phyloP scores from a whole-genome alignment of 257 asterid genomes.

The Jasminum sambac region DNA sequence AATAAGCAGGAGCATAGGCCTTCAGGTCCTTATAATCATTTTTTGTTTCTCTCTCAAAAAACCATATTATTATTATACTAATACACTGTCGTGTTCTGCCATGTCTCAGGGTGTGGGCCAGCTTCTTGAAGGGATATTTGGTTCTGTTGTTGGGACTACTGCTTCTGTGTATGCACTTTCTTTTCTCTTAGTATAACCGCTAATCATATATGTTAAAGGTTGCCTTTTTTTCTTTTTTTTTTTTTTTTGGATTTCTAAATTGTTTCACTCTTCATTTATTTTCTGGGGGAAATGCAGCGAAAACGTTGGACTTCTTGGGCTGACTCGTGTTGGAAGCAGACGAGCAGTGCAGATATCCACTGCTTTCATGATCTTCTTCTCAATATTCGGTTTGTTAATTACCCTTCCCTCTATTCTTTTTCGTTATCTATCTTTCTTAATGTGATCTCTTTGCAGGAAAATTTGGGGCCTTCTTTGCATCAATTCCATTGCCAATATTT shows the following conservation, averaged over 20 bases:
- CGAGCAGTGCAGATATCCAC: constrained; percentile 92
- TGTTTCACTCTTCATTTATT: constrained; percentile 1
- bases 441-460: constrained; percentile 59
- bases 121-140: constrained; percentile 88
- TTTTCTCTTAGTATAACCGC: neutral
- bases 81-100: constrained; percentile 8
- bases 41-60: neutral
- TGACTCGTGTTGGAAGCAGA: constrained; percentile 98
- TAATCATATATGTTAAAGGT: neutral
- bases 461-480: constrained; percentile 94
- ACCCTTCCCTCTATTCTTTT: neutral
- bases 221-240: too few species aligned
- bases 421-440: neutral
- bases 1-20: constrained; percentile 91
- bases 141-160: constrained; percentile 74
- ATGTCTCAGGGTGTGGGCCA: constrained; percentile 84
- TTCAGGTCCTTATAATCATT: constrained; percentile 54
- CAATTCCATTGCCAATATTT: constrained; percentile 89
- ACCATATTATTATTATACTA: neutral
- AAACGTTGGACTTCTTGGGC: constrained; percentile 95
- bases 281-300: constrained; percentile 50
- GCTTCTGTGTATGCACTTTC: constrained; percentile 71
- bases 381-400: constrained; percentile 74
- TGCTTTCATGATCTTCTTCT: constrained; percentile 94
- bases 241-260: neutral